A percentile compares a stretch with the other conserved stretches of the same genome.
These are phyloP conservation scores for Lunasporangiospora selenospora DNA, from an alignment of 192 early-diverging fungal species.

Conservation along the genomic window DNA sequence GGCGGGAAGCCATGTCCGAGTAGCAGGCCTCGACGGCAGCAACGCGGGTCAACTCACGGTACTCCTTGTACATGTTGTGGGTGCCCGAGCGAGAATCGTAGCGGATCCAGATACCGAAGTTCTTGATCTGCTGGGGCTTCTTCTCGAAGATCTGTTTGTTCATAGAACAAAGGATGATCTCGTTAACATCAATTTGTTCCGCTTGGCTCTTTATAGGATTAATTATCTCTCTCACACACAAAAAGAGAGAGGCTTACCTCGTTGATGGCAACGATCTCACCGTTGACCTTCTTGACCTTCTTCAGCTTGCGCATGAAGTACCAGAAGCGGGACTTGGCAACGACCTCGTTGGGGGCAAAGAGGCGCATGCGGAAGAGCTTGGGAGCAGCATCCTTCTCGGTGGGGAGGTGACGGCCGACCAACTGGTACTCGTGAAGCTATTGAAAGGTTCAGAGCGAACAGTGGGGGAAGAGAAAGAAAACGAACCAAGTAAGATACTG, in stretches of 20 bases:
- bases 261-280: constrained; percentile 98
- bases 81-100: constrained; percentile 99
- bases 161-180: background rate
- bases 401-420: constrained; percentile 94
- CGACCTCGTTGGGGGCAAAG: constrained; percentile 98
- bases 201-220: background rate
- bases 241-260: constrained; percentile 73
- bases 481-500: constrained; percentile 55
- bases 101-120: constrained; percentile 99
- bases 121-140: constrained; percentile 91
- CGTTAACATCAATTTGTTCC: constrained; percentile 69
- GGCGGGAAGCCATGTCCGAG: constrained; percentile 96
- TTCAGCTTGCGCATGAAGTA: constrained; percentile 99
- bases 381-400: constrained; percentile 89
- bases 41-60: constrained; percentile 92
- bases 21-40: constrained; percentile 55
- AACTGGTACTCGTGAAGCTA: constrained; percentile 72
- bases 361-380: constrained; percentile 99
- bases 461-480: constrained; percentile 19
- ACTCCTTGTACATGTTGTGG: constrained; percentile 99
- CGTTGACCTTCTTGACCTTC: constrained; percentile 99
- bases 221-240: background rate
- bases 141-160: constrained; percentile 88
- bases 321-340: constrained; percentile 99
- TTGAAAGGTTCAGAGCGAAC: constrained; percentile 34